Evolutionary conservation across 805 yeast species (phyloP).

Genomic region (Komagataella pseudopastoris): DNA sequence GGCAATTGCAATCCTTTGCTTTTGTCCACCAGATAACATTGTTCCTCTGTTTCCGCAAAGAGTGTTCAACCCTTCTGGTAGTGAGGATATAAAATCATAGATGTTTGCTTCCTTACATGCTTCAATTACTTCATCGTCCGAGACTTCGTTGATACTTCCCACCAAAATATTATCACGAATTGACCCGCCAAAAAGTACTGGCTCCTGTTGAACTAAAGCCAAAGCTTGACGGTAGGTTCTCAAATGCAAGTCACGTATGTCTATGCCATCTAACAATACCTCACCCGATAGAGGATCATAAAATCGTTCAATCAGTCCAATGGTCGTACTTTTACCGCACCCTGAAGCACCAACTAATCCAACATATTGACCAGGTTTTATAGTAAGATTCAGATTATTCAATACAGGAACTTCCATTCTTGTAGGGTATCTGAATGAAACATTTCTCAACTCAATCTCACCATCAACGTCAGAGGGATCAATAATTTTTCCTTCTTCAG

Average conservation of each 20-base stretch:
- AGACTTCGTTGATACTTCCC: constrained; percentile 39
- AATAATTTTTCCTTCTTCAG: background rate
- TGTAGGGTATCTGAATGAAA: constrained; percentile 73
- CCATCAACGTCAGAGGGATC: constrained; percentile 22
- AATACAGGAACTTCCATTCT: constrained; percentile 63
- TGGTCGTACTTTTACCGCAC: constrained; percentile 84
- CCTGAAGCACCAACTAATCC: constrained; percentile 99
- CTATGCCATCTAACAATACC: constrained; percentile 49
- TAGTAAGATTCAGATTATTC: constrained; percentile 39
- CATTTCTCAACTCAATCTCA: constrained; percentile 46
- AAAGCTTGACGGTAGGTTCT: constrained; percentile 59
- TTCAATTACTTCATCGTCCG: constrained; percentile 35
- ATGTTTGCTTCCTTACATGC: constrained; percentile 40
- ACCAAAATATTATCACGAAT: constrained; percentile 73
- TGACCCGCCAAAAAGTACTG: constrained; percentile 77
- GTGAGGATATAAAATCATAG: constrained; percentile 39
- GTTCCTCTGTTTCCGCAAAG: constrained; percentile 43
- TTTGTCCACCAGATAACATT: constrained; percentile 61
- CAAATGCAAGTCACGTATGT: constrained; percentile 52
- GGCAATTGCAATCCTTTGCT: constrained; percentile 67
- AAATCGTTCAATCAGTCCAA: constrained; percentile 66
- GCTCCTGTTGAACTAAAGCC: constrained; percentile 90
- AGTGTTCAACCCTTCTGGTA: constrained; percentile 51
- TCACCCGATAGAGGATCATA: constrained; percentile 66
- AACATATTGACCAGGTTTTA: constrained; percentile 76